Base-by-base conservation (phyloP, 495 filamentous ascomycete genomes). In the Podospora sp. region DNA sequence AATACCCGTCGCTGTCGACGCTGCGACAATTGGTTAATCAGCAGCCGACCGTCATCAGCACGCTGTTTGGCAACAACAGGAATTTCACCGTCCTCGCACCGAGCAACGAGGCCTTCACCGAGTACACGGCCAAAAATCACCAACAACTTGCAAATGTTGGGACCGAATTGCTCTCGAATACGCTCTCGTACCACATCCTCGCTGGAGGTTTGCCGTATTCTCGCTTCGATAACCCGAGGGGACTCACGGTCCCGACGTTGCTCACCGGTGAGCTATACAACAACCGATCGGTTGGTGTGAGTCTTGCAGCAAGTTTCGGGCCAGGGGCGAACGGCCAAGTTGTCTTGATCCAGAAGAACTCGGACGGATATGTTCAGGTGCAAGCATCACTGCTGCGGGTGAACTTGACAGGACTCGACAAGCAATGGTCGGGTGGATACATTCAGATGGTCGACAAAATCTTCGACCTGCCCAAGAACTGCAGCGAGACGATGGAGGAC, bases 401-500 rank as follows among this genome's bases (percentile, higher is more conserved):
- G 9, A 63, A 64, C 26, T 21, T 49, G 26, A 62, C 53, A n/a
- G 51, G 24, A n/a, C 49, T 64, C 26, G 27, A 64, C 20, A 21
- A 29, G 27, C 49, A 40, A 33, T 69, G 70, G 70, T 46, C 57
- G 36, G 29, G 60, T 3, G 68, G 68, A 7, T 56, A 33, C 16
- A 49, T 67, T 26, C 68, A 70, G 46, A 64, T 70, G 60, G 56
- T 70, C 9, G 65, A 70, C 25, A 71, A 72, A 20, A 58, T 78
- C 26, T 66, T 77, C 4, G 67, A 66, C 0, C 73, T 73, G 1
- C 76, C 73, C 1, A 55, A 56, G 3, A 51, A 53, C 14, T 78
- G 75, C 68, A 59, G 69, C 21, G 49, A 35, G 11, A 78, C 76
- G 2, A 73, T 77, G 58, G 56, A 62, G 1, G 65, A 62, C 1